Base-by-base conservation (phyloP, 768 basidiomycete genomes). In the Pulveroboletus sp. region DNA sequence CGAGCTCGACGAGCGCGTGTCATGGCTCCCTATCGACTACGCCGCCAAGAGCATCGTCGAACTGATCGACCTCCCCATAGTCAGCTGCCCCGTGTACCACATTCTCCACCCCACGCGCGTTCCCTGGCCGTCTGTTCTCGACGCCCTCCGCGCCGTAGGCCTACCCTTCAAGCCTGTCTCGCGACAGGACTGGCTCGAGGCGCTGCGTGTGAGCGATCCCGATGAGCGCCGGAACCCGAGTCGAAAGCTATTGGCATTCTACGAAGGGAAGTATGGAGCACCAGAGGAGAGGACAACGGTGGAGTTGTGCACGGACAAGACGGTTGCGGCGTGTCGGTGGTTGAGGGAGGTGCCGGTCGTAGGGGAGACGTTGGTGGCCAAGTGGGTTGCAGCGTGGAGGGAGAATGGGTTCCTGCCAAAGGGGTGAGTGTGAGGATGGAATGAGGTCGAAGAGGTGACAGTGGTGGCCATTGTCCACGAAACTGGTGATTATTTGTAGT, bases 11-110 rank as follows among this genome's bases (percentile, higher is more conserved):
- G 71, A 74, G 58, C 59, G 23, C 5, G 57, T 62, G 17, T 55
- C 75, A 1, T 81, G 79, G 78, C 67, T 82, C 2, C 78, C 80
- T 0, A 77, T 80, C 43, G 72, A 82, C 64, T 70, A 67, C 44
- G 79, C 79, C 1, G 79, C 72, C 8, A 64, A 64, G 29, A 71
- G 70, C 16, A 77, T 81, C 52, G 55, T 68, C 32, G 77, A 82
- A 50, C 68, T 81, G 43, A 64, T 76, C 5, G 44, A 39, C 1
- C 43, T 57, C 14, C 47, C 56, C 30, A 32, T n/a, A 9, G 11
- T n/a, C 46, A 31, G 45, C 6, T 63, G 59, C 17, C 59, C 56
- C 12, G 62, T 66, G 13, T 64, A 56, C 35, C 51, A 65, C 12
- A 20, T 68, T 34, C 43, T 60, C 26, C 56, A 60, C 7, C 54